phyloP scores from a whole-genome alignment of 2,329 filamentous ascomycete species.

The Aspergillus jensenii region DNA sequence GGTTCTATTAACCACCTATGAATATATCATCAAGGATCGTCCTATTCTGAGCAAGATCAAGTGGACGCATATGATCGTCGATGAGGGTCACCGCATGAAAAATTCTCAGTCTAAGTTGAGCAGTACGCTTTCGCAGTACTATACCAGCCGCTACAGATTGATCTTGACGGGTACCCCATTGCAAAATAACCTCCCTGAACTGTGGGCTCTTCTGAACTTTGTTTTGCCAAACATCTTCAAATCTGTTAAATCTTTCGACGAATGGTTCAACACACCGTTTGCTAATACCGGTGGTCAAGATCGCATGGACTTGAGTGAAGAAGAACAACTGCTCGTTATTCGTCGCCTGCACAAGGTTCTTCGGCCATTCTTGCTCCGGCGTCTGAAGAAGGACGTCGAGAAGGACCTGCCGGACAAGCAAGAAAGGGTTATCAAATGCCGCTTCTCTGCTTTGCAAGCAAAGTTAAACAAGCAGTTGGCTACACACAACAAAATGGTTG shows the following conservation, averaged over 20 bases:
- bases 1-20: conserved; percentile 94
- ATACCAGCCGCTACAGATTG: conserved; percentile 88
- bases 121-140: conserved; percentile 91
- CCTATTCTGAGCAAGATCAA: conserved; percentile 96
- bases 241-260: conserved; percentile 96
- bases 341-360: conserved; percentile 97
- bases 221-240: conserved; percentile 99
- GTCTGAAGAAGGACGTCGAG: conserved; percentile 99
- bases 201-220: conserved; percentile 99
- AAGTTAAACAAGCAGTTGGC: conserved; percentile 98
- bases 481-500: conserved; percentile 88
- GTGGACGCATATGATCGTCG: conserved; percentile 99
- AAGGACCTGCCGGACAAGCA: conserved; percentile 99
- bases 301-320: conserved; percentile 98
- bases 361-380: conserved; percentile 92
- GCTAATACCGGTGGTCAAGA: conserved; percentile 97
- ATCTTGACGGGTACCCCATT: conserved; percentile 97
- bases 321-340: conserved; percentile 98
- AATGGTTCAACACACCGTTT: conserved; percentile 99
- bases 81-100: conserved; percentile 99
- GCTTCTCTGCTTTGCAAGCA: conserved; percentile 89
- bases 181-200: conserved; percentile 92
- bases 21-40: conserved; percentile 99
- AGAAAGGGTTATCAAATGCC: conserved; percentile 98
- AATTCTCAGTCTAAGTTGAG: conserved; percentile 95